phyloP scores from a whole-genome alignment of 2,329 filamentous ascomycete species.

The Paracoccidioides brasiliensis region DNA sequence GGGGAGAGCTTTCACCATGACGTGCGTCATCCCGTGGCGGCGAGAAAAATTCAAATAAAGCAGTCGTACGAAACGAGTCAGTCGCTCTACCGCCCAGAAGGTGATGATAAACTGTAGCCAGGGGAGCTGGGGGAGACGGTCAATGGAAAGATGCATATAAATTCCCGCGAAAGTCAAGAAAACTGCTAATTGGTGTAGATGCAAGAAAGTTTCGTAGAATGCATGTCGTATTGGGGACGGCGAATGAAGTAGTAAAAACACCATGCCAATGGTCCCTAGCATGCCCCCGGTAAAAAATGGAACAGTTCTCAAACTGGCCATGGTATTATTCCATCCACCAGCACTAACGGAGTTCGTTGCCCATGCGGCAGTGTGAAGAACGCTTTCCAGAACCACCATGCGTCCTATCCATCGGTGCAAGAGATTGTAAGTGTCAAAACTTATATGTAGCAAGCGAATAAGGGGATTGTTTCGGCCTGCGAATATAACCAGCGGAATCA shows the following conservation, averaged over 20 bases:
- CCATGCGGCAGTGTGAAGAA: constrained; percentile 67
- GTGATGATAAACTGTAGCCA: constrained; percentile 26
- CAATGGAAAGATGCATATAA: constrained; percentile 31
- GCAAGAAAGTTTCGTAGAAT: constrained; percentile 36
- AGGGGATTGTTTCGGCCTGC: constrained; percentile 88
- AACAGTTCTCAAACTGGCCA: constrained; percentile 21
- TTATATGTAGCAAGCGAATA: constrained; percentile 67
- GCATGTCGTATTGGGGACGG: constrained; percentile 33
- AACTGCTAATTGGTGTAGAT: constrained; percentile 34
- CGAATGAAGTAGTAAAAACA: constrained; percentile 31
- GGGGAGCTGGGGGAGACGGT: constrained; percentile 29
- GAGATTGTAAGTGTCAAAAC: constrained; percentile 93
- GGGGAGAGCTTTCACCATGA: constrained; percentile 46
- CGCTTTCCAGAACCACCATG: constrained; percentile 55
- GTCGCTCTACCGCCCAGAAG: constrained; percentile 32
- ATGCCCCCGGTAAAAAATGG: constrained; percentile 35
- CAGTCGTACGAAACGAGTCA: constrained; percentile 36
- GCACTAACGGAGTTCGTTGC: constrained; percentile 57
- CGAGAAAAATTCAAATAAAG: constrained; percentile 42
- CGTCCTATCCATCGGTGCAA: constrained; percentile 74
- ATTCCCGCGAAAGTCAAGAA: constrained; percentile 32
- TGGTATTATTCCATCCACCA: constrained; percentile 45
- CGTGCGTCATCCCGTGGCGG: constrained; percentile 35
- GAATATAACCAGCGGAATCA: constrained; percentile 80
- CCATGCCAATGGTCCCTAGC: constrained; percentile 31